Base-by-base conservation (phyloP, 805 yeast genomes). In the Candida hungchunana region DNA sequence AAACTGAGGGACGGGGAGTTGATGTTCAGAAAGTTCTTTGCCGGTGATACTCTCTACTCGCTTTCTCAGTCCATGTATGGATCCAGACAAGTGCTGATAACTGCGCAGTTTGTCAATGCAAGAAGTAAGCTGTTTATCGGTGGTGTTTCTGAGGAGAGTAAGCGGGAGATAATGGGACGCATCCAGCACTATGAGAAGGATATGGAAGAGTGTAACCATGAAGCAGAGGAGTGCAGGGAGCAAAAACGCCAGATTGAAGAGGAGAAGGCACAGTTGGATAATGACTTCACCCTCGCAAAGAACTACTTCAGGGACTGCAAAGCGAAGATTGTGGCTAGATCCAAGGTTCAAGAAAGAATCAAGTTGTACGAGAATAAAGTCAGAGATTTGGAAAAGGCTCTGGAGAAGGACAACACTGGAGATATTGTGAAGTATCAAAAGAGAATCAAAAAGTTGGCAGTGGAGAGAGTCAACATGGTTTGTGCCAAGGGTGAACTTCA, bases 61-160 rank as follows among this genome's bases (percentile, higher is more conserved):
- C 60, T 83, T 12, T 60, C 55, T 7, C 64, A 64, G 42, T 88
- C 96, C 1, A 57, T 55, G 13, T 87, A 82, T 59, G 95, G 94
- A 18, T 57, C 64, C 3, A 66, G 60, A 43, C 84, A 78, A 50
- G 60, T 69, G 3, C 39, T 46, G 2, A 32, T 44, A 10, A 42
- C 35, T 18, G 43, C 59, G 6, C 28, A 41, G 3, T 27, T 21
- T 3, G 43, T 49, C 3, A 39, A 18, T 9, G 38, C 26, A 7
- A 33, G 27, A 9, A 23, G 42, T 6, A 26, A 26, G 1, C 29
- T 25, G 14, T 58, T 50, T 31, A 37, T 40, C 12, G 29, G 48
- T 7, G 55, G 55, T 19, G 32, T 53, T 7, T 37, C 47, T 40
- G 48, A 48, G 11, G 47, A 44, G 2, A 44, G 42, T 28, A 53